These are phyloP conservation scores for Monilinia vaccinii-corymbosi DNA, from an alignment of 2,329 filamentous ascomycete genomes.

Conservation along the genomic window DNA sequence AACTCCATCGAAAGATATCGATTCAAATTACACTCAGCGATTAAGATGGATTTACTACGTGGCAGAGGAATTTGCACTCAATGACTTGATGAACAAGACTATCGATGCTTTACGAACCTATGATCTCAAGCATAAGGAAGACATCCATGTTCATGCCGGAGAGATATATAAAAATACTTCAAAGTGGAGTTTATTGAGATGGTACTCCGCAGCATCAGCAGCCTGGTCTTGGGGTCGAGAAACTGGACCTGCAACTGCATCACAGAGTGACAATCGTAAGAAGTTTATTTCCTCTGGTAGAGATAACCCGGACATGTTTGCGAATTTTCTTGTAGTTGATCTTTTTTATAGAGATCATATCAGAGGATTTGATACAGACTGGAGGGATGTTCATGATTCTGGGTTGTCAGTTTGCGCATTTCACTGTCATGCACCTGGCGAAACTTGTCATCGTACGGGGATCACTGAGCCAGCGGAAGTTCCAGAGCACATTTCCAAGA, in stretches of 20 bases:
- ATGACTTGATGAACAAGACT: background rate
- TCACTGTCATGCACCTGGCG: background rate
- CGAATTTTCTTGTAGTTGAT: background rate
- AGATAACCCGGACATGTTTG: background rate
- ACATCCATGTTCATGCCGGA: background rate
- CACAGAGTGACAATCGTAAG: background rate
- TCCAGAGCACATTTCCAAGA: background rate
- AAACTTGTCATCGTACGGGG: constrained; percentile 3
- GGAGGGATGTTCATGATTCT: constrained; percentile 2
- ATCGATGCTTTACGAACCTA: background rate
- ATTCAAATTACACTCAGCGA: background rate
- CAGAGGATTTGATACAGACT: background rate
- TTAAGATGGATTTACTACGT: constrained; percentile 1
- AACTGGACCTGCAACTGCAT: background rate
- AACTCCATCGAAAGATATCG: background rate
- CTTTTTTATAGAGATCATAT: background rate
- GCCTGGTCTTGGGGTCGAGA: constrained; percentile 5
- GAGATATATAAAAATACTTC: constrained; percentile 3
- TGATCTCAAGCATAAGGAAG: background rate
- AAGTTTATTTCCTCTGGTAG: background rate
- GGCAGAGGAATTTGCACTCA: background rate
- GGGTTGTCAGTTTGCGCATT: background rate
- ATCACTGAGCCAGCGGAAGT: background rate
- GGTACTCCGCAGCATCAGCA: constrained; percentile 3
- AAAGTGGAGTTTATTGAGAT: background rate